Percentiles rank a stretch among this genome's conserved stretches.
phyloP scores from a whole-genome alignment of 768 basidiomycete genomes.

The Lactifluus hygrophoroides region DNA sequence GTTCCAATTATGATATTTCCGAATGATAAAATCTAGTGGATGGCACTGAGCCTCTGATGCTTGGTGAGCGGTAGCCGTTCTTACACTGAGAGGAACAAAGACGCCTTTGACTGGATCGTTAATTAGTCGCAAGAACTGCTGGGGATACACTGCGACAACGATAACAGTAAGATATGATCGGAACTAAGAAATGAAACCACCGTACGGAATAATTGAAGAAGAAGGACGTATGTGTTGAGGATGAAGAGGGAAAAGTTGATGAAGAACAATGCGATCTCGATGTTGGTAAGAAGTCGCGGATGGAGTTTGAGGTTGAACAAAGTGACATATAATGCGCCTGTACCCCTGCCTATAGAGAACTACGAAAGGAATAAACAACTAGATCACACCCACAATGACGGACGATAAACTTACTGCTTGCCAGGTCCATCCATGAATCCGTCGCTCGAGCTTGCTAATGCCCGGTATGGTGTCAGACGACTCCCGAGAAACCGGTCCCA shows the following conservation, averaged over 20 bases:
- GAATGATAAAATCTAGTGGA: slow-evolving; percentile 37
- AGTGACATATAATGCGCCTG: slow-evolving; percentile 42
- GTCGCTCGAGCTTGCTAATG: slow-evolving; percentile 30
- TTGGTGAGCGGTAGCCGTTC: slow-evolving; percentile 7
- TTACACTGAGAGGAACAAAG: slow-evolving; percentile 33
- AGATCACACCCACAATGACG: neutral
- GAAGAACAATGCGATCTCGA: slow-evolving; percentile 40
- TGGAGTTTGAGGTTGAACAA: slow-evolving; percentile 34
- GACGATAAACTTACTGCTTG: slow-evolving; percentile 33
- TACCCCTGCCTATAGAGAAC: slow-evolving; percentile 45
- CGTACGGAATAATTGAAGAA: slow-evolving; percentile 37
- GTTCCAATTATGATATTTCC: slow-evolving; percentile 42
- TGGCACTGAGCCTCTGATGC: neutral
- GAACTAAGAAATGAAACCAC: neutral
- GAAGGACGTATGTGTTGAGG: slow-evolving; percentile 35
- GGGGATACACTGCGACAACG: slow-evolving; percentile 34
- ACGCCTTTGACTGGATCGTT: slow-evolving; percentile 39
- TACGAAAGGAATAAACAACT: slow-evolving; percentile 18
- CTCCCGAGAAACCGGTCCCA: neutral
- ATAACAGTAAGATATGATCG: neutral
- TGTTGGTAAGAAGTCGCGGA: slow-evolving; percentile 26
- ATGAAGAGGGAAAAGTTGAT: slow-evolving; percentile 38
- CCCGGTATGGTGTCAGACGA: neutral
- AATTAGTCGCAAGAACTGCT: slow-evolving; percentile 34
- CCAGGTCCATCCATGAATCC: slow-evolving; percentile 46